Percentiles rank a stretch among this genome's conserved stretches.
Conservation (phyloP, 768 basidiomycete genomes). For the Tulasnella sp. region DNA sequence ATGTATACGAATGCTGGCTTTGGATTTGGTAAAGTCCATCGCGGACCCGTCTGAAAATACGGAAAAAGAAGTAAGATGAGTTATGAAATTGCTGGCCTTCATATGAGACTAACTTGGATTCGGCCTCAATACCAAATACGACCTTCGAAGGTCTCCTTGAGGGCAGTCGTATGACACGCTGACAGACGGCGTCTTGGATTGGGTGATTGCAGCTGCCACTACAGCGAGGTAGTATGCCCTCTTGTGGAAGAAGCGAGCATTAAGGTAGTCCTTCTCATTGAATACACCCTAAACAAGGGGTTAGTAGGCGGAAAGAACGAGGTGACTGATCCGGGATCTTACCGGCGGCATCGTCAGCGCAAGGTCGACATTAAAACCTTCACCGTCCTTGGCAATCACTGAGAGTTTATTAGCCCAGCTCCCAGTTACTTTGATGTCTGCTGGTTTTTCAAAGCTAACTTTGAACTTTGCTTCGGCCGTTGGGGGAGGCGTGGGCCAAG, state of each 20-base stretch:
- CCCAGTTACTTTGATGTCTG: slow-evolving; percentile 75
- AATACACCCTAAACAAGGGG: slow-evolving; percentile 62
- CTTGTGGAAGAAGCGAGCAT: slow-evolving; percentile 90
- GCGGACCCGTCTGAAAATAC: slow-evolving; percentile 49
- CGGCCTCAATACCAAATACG: slow-evolving; percentile 64
- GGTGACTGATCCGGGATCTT: slow-evolving; percentile 41
- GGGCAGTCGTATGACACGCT: slow-evolving; percentile 65
- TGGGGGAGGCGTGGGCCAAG: slow-evolving; percentile 70
- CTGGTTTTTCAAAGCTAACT: slow-evolving; percentile 76
- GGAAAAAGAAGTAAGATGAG: background rate
- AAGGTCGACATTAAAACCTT: slow-evolving; percentile 72
- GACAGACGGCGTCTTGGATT: slow-evolving; percentile 53
- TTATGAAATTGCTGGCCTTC: background rate
- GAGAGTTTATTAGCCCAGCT: slow-evolving; percentile 82
- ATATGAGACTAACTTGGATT: slow-evolving; percentile 51
- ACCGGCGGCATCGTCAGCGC: slow-evolving; percentile 88
- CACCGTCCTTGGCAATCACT: slow-evolving; percentile 70
- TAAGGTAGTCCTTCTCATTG: slow-evolving; percentile 93
- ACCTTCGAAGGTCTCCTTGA: slow-evolving; percentile 64
- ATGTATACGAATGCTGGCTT: slow-evolving; percentile 73
- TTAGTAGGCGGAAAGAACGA: background rate
- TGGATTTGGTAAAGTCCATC: slow-evolving; percentile 66
- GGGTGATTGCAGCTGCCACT: slow-evolving; percentile 64
- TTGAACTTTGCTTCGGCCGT: slow-evolving; percentile 86
- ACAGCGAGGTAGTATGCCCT: slow-evolving; percentile 85